Evolutionary conservation across 305 asterid genomes (phyloP), one percentile per base, ranked within the genome.

Genomic region (Ruellia speciosa): DNA sequence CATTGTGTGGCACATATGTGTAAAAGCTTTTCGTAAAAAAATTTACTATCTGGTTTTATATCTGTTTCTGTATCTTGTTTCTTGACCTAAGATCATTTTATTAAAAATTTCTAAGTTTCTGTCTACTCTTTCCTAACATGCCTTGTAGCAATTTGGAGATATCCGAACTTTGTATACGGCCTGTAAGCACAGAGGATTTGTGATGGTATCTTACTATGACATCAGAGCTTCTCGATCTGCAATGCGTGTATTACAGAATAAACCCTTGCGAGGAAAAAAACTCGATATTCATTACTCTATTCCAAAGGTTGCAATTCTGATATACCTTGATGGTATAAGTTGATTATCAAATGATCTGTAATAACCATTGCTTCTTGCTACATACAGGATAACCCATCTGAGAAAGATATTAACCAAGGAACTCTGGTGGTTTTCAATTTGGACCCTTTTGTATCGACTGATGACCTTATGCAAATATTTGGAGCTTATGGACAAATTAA

Each of bases 191-290:
- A 77, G 99, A 70, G 98, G 99, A 43, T 92, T 92, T 62, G 99
- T 92, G 79, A 92, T 92, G 99, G 84, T 92, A 72, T 88, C 98
- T 45, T 92, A 92, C 82, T 92, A 92, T 71, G 99, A 92, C 72
- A 92, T 92, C 66, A 80, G 98, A 66, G 90, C 95, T 68, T 95
- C 98, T 67, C 86, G 96, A 75, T 79, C 70, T 50, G 99, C 99
- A 50, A 86, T 92, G 97, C 97, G 94, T 4, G 70, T 85, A 61
- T 75, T 92, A 47, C 99, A 92, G 66, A 77, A 85, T 80, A 92
- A 92, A 73, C 96, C 99, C 43, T 69, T 92, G 63, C 73, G 97
- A 61, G 77, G 97, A 65, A 82, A 96, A 75, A 84, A 86, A 68
- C 93, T 92, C 14, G 97, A 92, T 72, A 92, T 92, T 74, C 99